Percentiles rank a stretch among this genome's conserved stretches.
phyloP scores from a whole-genome alignment of 495 filamentous ascomycete species.

The Cercophora newfieldiana region DNA sequence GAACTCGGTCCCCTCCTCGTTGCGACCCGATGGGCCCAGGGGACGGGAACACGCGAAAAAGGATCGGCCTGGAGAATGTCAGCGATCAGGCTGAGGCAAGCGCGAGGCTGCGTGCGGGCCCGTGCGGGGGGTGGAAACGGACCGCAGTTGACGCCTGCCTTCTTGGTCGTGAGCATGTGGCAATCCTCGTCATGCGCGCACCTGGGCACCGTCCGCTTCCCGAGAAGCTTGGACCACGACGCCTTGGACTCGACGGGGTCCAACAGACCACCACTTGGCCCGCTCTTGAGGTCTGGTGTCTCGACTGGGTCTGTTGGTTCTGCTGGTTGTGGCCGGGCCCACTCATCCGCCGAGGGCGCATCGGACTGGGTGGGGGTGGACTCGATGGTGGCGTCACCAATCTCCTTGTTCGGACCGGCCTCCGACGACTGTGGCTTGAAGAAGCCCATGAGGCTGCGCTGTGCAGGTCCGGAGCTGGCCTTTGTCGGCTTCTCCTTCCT shows the following conservation, averaged over 20 bases:
- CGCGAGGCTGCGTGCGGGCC: no score
- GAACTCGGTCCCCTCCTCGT: constrained; percentile 80
- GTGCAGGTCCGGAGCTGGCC: constrained; percentile 48
- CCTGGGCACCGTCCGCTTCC: constrained; percentile 67
- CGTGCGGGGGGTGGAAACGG: constrained; percentile 21
- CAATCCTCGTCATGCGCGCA: constrained; percentile 93
- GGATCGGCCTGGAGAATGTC: constrained; percentile 57
- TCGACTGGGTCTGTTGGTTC: neutral
- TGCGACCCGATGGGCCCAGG: constrained; percentile 76
- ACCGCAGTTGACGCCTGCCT: constrained; percentile 76
- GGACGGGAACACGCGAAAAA: constrained; percentile 88
- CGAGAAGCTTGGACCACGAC: constrained; percentile 83
- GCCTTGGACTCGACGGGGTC: constrained; percentile 76
- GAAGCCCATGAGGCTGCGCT: constrained; percentile 80
- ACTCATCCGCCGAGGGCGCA: no score
- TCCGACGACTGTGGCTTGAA: constrained; percentile 63
- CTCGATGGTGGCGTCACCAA: neutral
- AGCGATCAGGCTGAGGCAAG: no score
- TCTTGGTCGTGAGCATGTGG: constrained; percentile 77
- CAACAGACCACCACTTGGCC: constrained; percentile 39
- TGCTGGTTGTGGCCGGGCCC: neutral
- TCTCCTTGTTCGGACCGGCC: constrained; percentile 7
- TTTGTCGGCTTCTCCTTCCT: constrained; percentile 43
- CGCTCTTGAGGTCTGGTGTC: neutral
- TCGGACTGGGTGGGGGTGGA: neutral